Base-by-base conservation (phyloP, 768 basidiomycete genomes). In the Lyophyllum shimeji region DNA sequence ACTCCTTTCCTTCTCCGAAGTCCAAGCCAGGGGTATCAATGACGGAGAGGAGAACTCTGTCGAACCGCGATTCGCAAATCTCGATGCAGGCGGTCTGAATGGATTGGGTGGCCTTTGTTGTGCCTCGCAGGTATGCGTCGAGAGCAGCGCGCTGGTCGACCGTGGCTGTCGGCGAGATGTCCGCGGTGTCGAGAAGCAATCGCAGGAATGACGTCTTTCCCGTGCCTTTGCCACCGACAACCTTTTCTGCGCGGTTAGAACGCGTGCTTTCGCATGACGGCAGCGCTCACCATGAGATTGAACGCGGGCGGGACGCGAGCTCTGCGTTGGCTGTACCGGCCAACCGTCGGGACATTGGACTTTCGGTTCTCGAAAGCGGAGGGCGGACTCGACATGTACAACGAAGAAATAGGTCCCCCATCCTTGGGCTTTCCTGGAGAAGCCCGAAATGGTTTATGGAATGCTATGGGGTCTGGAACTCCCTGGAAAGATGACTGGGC, bases 1-100 rank as follows among this genome's bases (percentile, higher is more conserved):
- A 72, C 69, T 93, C 91, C 59, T 78, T 82, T 33, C 90, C 87
- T 48, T 82, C 78, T 42, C 76, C 63, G 67, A 91, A 92, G 66
- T 93, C 90, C 48, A 93, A 72, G 5, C 92, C 92, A 25, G 92
- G 92, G 1, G 93, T 94, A 63, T 95, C 92, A 58, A 91, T 88
- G 54, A 90, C 89, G 13, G 87, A 87, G 62, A 95, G 80, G 21
- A 87, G 69, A 45, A 94, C 76, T 34, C 92, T 79, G 68, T 94
- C 92, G 63, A 85, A 88, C 60, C 85, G 83, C 45, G 87, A 90
- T 71, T 94, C 93, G 77, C 82, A 85, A 54, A 93, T 90, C 71
- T 94, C 93, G 44, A 91, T 75, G 60, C 83, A 85, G 2, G 86
- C 87, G 1, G 85, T 81, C 60, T 85, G 75, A 46, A 94, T 87